Percentiles rank a stretch among this genome's conserved stretches.
Conservation (phyloP, 495 filamentous ascomycete species). For the Trichocladium antarcticum region DNA sequence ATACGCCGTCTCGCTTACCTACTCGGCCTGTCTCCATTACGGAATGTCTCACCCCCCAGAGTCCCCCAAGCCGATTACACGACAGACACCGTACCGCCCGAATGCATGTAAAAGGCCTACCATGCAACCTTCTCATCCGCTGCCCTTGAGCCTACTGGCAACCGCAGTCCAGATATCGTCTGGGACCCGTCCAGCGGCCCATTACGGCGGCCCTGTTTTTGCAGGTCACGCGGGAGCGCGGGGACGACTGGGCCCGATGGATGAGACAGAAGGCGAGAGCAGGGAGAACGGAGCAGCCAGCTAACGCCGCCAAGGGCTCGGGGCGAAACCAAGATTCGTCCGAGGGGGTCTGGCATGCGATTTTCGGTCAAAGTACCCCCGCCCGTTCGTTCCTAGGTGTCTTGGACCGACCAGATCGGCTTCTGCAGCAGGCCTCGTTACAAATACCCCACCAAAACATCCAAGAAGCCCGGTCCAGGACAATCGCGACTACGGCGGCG, state of each 20-base stretch:
- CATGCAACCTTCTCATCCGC: conserved; percentile 13
- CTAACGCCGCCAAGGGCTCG: not conserved
- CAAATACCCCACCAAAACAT: too few species aligned
- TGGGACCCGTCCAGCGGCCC: conserved; percentile 11
- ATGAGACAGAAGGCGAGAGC: not conserved
- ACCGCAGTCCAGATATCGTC: conserved; percentile 16
- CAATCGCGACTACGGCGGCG: too few species aligned
- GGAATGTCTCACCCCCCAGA: not conserved
- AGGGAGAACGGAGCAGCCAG: too few species aligned
- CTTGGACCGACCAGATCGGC: too few species aligned
- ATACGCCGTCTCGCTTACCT: too few species aligned
- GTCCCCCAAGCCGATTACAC: conserved; percentile 12
- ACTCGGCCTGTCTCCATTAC: not conserved
- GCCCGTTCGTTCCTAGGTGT: too few species aligned
- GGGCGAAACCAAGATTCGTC: too few species aligned
- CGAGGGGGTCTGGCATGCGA: too few species aligned
- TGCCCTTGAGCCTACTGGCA: conserved; percentile 6
- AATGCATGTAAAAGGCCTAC: conserved; percentile 12
- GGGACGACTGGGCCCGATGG: not conserved
- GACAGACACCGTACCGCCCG: conserved; percentile 8
- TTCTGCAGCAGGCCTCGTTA: too few species aligned
- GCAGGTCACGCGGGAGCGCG: conserved; percentile 2
- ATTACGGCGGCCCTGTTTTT: conserved; percentile 8
- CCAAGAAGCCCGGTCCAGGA: too few species aligned
- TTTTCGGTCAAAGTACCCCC: not conserved